Conservation (phyloP, 768 basidiomycete genomes). For the Tulasnella sp. region DNA sequence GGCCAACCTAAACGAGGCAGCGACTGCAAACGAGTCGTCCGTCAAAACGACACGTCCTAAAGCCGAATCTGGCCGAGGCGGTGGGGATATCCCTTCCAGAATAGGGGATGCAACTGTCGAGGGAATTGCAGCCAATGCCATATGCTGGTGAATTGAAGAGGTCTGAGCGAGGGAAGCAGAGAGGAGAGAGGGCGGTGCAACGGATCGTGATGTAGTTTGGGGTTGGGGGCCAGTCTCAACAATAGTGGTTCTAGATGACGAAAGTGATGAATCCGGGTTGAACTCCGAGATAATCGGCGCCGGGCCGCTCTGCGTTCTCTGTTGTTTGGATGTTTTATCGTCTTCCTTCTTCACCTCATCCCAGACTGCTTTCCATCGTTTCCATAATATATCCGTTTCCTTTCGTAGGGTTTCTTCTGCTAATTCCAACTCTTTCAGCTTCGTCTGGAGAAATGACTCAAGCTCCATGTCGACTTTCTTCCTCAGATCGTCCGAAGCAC, state of each 20-base stretch:
- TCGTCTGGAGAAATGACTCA: slow-evolving; percentile 5
- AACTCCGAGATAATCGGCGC: slow-evolving; percentile 1
- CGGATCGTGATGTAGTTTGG: background rate
- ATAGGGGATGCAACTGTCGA: background rate
- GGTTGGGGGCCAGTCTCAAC: background rate
- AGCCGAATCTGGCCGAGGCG: background rate
- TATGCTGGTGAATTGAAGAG: slow-evolving; percentile 5
- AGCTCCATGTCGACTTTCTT: slow-evolving; percentile 4
- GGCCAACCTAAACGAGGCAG: slow-evolving; percentile 6
- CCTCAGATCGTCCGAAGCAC: slow-evolving; percentile 3
- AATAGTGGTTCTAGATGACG: background rate
- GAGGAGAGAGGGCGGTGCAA: slow-evolving; percentile 4
- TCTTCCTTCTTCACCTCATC: background rate
- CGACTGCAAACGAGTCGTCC: slow-evolving; percentile 5
- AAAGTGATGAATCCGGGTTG: background rate
- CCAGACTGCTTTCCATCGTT: slow-evolving; percentile 6
- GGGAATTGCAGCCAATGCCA: background rate
- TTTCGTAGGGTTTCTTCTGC: background rate
- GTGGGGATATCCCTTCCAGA: background rate
- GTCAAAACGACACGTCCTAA: background rate
- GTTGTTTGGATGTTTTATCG: background rate
- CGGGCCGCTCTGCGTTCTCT: background rate
- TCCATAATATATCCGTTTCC: slow-evolving; percentile 8
- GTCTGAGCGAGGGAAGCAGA: slow-evolving; percentile 12
- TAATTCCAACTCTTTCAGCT: background rate